These are phyloP conservation scores for Leccinum variicolor DNA, from an alignment of 768 basidiomycete genomes.

Conservation along the genomic window DNA sequence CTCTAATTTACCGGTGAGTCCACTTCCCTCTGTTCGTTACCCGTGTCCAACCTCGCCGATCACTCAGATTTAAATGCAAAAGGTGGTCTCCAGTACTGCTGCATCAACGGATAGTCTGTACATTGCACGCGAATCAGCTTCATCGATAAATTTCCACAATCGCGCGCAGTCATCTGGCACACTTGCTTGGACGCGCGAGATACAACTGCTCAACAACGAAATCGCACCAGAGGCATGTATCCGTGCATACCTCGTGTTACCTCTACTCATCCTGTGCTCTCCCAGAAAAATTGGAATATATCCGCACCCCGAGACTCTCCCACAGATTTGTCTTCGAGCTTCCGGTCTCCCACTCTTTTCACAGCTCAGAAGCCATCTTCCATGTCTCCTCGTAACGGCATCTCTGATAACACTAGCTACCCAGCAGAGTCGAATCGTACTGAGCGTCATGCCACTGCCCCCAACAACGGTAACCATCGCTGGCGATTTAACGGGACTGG, in stretches of 20 bases:
- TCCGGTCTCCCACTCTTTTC: conserved; percentile 30
- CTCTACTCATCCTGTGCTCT: conserved; percentile 14
- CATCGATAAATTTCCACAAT: conserved; percentile 28
- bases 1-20: conserved; percentile 47
- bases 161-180: conserved; percentile 32
- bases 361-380: conserved; percentile 37
- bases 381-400: conserved; percentile 48
- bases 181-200: conserved; percentile 51
- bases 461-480: conserved; percentile 40
- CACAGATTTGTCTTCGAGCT: conserved; percentile 32
- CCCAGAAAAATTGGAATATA: conserved; percentile 47
- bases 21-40: conserved; percentile 9
- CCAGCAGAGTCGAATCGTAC: conserved; percentile 28
- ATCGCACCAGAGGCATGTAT: conserved; percentile 44
- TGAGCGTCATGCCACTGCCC: conserved; percentile 37
- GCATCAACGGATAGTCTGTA: conserved; percentile 35
- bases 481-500: conserved; percentile 67
- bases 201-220: conserved; percentile 31
- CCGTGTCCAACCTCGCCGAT: conserved; percentile 23
- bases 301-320: conserved; percentile 38
- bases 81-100: conserved; percentile 59
- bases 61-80: conserved; percentile 62
- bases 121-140: conserved; percentile 35
- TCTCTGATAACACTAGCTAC: conserved; percentile 21
- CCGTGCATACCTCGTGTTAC: conserved; percentile 25